phyloP scores from a whole-genome alignment of 176 grass and related monocot species.

The Musa acuminata region DNA sequence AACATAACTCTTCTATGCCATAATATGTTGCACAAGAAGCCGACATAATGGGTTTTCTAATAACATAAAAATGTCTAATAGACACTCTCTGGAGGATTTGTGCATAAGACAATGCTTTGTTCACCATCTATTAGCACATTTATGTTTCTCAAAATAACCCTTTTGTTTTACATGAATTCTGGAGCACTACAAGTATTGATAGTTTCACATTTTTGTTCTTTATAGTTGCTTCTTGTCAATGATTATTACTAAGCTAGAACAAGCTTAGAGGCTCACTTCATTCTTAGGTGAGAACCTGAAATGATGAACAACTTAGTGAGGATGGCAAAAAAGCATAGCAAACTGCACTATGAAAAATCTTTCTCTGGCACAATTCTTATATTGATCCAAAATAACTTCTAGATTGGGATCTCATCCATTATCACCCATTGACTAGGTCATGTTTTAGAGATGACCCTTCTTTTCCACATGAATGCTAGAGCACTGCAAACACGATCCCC shows the following conservation, averaged over 20 bases:
- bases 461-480: too few relatives aligned
- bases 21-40: background rate
- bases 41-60: background rate
- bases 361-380: background rate
- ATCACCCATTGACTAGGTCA: background rate
- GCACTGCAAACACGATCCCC: too few relatives aligned
- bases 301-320: background rate
- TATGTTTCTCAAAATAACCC: background rate
- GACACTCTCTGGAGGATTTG: background rate
- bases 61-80: background rate
- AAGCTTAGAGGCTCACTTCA: background rate
- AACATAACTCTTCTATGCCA: too few relatives aligned
- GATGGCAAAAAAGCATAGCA: background rate
- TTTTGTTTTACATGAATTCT: background rate
- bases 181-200: background rate
- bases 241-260: background rate
- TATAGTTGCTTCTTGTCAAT: background rate
- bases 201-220: background rate
- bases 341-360: background rate
- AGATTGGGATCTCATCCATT: background rate
- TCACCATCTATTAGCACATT: background rate
- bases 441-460: background rate
- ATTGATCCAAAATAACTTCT: background rate
- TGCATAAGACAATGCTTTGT: background rate
- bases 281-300: background rate